Conservation (phyloP, 228 moss, liverwort and hornwort species). For the Sphagnum fallax region DNA sequence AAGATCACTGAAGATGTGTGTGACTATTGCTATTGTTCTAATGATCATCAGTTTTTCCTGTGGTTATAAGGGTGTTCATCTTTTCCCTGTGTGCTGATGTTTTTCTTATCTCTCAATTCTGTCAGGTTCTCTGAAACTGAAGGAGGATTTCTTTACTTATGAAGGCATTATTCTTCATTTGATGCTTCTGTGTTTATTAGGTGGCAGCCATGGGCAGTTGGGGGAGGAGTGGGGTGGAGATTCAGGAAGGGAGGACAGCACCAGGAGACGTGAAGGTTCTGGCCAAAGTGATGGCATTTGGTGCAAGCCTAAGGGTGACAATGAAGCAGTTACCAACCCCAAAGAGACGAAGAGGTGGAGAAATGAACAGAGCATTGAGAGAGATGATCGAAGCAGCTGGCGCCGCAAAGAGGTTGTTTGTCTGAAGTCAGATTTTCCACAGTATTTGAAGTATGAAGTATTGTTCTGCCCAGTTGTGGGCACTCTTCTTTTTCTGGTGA, state of each 20-base stretch:
- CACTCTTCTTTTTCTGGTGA: background rate
- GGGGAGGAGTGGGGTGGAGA: conserved; percentile 61
- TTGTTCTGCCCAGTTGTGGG: background rate
- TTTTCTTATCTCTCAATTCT: too few species aligned
- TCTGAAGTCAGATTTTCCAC: background rate
- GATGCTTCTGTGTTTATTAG: conserved; percentile 16
- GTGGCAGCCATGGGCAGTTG: conserved; percentile 51
- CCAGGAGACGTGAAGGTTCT: conserved; percentile 62
- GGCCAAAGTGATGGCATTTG: conserved; percentile 85
- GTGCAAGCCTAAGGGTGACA: conserved; percentile 40
- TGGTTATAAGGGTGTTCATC: too few species aligned
- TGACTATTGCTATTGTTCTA: too few species aligned
- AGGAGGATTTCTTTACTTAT: too few species aligned
- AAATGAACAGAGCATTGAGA: conserved; percentile 24
- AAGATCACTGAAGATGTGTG: too few species aligned
- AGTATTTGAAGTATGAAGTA: background rate
- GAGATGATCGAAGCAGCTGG: conserved; percentile 44
- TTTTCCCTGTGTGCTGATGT: too few species aligned
- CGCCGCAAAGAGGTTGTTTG: conserved; percentile 34
- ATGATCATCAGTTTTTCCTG: too few species aligned
- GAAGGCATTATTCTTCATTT: too few species aligned
- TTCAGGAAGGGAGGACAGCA: conserved; percentile 55
- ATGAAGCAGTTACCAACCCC: conserved; percentile 16
- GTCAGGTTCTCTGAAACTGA: too few species aligned
- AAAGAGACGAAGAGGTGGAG: conserved; percentile 28